Evolutionary conservation across 805 yeast genomes (phyloP), one percentile per base, ranked within the genome.

Genomic region (Yarrowia sp.): DNA sequence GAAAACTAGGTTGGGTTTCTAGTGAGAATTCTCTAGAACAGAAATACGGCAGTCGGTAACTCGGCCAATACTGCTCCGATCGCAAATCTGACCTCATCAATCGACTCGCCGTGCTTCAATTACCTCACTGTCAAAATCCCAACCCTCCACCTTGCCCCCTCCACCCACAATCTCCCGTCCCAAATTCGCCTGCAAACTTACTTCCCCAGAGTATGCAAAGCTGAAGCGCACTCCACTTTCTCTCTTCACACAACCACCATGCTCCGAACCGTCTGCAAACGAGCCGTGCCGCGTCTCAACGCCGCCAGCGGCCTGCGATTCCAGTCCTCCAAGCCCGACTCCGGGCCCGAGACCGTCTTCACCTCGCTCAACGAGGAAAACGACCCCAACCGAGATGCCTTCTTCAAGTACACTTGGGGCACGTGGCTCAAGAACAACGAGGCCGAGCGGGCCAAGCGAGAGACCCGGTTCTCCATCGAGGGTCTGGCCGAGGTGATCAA

Each of bases 321-420:
- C 56, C 24, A 48, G 30, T 59, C 52, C 8, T 46, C 64, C 35
- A n/a, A 61, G 33, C 36, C 64, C 26, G 28, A 33, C 28, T 32
- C 41, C n/a, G 51, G 41, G 9, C 64, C 64, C 30, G 46, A 61
- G 14, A 61, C 64, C 26, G 64, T 61, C 36, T 61, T 61, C 56
- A 61, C 64, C 19, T 46, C 64, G 5, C 64, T 61, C 46, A 46
- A 44, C 16, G 64, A 61, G 44, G 64, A 61, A n/a, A 61, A 61
- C 36, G 64, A 61, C n/a, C 64, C 64, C 46, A 44, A 61, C 44
- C 54, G 64, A 24, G 56, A 61, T 28, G 58, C 56, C 46, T 90
- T 95, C 72, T 93, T 90, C 80, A 85, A 88, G 70, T 93, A 92
- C 74, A 81, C 95, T 2, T 93, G 98, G 96, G 99, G 99, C 54